A percentile compares a stretch with the other conserved stretches of the same genome.
Evolutionary conservation across 768 basidiomycete species (phyloP).

Genomic region (Dioszegia hungarica): DNA sequence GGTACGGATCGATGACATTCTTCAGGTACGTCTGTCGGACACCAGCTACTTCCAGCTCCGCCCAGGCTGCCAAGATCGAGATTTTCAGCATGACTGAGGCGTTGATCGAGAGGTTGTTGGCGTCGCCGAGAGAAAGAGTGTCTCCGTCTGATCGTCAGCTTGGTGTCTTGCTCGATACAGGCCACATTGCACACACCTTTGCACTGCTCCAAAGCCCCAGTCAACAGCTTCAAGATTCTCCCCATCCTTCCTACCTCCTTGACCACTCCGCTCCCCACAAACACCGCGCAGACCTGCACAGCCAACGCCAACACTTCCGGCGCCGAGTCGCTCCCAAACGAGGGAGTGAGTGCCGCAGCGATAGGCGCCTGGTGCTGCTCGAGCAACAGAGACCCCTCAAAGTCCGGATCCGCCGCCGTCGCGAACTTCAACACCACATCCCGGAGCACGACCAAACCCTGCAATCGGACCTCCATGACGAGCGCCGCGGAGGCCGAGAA

Average conservation of each 20-base stretch:
- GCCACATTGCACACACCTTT: too few species aligned
- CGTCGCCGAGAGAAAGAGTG: conserved; percentile 77
- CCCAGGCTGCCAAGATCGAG: conserved; percentile 91
- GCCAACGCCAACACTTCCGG: conserved; percentile 92
- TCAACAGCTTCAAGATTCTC: conserved; percentile 82
- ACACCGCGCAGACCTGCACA: conserved; percentile 86
- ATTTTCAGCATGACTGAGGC: conserved; percentile 92
- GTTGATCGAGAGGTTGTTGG: conserved; percentile 82
- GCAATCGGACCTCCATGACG: conserved; percentile 88
- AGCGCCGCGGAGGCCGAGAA: conserved; percentile 96
- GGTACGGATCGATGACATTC: conserved; percentile 76
- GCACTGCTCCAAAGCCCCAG: conserved; percentile 79
- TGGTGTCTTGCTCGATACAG: background rate
- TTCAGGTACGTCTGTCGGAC: conserved; percentile 67
- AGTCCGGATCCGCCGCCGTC: conserved; percentile 81
- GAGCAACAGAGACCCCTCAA: conserved; percentile 78
- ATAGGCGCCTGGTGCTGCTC: conserved; percentile 99
- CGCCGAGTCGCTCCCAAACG: conserved; percentile 89
- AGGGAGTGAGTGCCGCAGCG: conserved; percentile 92
- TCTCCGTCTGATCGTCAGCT: conserved; percentile 61
- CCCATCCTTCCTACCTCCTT: conserved; percentile 90
- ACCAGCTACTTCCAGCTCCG: conserved; percentile 78
- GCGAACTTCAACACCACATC: conserved; percentile 92
- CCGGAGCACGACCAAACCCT: conserved; percentile 78
- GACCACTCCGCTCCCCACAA: conserved; percentile 90